Percentiles rank a stretch among this genome's conserved stretches.
phyloP scores from a whole-genome alignment of 805 yeast genomes.

The Candida coleopterorum region DNA sequence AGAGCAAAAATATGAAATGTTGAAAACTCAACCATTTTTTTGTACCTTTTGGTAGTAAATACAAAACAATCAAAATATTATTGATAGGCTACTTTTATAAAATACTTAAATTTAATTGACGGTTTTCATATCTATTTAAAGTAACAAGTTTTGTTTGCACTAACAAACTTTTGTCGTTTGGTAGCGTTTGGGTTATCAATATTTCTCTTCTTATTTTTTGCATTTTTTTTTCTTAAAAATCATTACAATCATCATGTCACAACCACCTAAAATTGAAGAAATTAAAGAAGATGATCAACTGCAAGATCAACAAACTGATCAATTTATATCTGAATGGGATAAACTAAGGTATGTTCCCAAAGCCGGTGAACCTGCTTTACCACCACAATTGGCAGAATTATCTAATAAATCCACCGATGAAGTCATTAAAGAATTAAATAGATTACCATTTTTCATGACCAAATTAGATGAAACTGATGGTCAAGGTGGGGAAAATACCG shows the following conservation, averaged over 20 bases:
- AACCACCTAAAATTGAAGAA: conserved; percentile 3
- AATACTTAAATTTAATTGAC: too few relatives aligned
- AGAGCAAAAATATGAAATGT: too few relatives aligned
- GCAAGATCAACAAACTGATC: conserved; percentile 11
- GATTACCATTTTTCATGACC: conserved; percentile 93
- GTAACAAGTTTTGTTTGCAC: too few relatives aligned
- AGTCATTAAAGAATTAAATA: conserved; percentile 69
- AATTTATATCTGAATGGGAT: conserved; percentile 38
- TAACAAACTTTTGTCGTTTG: not conserved
- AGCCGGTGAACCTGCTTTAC: conserved; percentile 66
- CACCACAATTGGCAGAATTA: conserved; percentile 73
- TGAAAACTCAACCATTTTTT: too few relatives aligned
- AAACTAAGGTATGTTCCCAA: conserved; percentile 35
- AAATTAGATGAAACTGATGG: conserved; percentile 73
- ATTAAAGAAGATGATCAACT: not conserved
- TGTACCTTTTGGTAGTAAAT: too few relatives aligned
- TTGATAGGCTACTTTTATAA: too few relatives aligned
- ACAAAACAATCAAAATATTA: too few relatives aligned
- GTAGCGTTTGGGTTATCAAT: too few relatives aligned
- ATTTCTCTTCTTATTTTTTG: too few relatives aligned
- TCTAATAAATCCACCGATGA: conserved; percentile 68
- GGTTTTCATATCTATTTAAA: too few relatives aligned
- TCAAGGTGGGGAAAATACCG: conserved; percentile 66
- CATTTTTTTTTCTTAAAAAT: not conserved
- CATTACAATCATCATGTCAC: conserved; percentile 1